A percentile compares a stretch with the other conserved stretches of the same genome.
Evolutionary conservation across 2,329 filamentous ascomycete species (phyloP).

Genomic region (Meredithiella fracta): DNA sequence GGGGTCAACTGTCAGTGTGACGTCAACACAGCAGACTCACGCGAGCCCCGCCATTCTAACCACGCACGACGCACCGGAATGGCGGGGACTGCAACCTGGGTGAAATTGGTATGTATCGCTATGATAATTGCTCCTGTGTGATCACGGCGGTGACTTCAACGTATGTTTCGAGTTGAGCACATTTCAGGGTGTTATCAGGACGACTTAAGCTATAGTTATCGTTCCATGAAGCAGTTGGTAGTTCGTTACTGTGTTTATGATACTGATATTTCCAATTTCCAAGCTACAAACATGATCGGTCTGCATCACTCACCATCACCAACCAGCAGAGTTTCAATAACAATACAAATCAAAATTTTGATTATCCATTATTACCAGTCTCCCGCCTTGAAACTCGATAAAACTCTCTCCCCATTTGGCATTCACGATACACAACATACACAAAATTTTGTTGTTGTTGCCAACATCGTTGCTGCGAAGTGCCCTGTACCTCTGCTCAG

Average conservation of each 20-base stretch:
- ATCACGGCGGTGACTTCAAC: neutral
- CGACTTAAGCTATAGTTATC: no score
- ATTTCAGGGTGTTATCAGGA: no score
- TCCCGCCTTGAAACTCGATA: no score
- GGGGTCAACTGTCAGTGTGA: neutral
- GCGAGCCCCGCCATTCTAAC: neutral
- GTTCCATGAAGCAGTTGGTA: no score
- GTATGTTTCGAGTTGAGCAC: neutral
- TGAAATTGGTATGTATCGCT: neutral
- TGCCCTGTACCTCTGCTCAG: neutral
- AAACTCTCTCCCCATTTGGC: no score
- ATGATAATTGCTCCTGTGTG: neutral
- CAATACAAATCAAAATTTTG: no score
- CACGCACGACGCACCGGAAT: neutral
- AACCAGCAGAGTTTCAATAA: no score
- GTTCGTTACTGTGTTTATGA: no score
- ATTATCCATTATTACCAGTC: no score
- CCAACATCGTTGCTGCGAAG: constrained; percentile 1
- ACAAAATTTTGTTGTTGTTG: neutral
- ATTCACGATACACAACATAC: neutral
- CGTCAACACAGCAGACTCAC: neutral
- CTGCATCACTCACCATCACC: no score
- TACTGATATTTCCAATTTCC: no score
- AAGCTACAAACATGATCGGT: no score
- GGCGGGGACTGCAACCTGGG: neutral